Evolutionary conservation across 164 flowering plant species (phyloP).

Genomic region (Magnolia changhungtana): DNA sequence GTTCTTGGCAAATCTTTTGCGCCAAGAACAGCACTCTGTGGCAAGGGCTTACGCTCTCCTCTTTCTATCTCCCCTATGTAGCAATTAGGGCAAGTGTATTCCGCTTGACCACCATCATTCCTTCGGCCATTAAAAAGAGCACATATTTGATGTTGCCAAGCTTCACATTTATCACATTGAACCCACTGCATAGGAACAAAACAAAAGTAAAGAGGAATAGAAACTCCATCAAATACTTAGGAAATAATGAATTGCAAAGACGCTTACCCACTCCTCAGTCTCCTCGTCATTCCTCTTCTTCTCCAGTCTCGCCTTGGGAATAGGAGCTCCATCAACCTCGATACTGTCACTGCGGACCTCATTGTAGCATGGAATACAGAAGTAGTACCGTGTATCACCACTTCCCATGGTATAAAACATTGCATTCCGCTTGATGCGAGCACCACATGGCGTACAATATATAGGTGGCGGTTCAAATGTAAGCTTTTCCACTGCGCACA

Average conservation of each 20-base stretch:
- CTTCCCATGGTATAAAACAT: slow-evolving; percentile 77
- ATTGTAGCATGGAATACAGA: slow-evolving; percentile 93
- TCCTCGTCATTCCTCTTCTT: slow-evolving; percentile 97
- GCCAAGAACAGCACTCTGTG: slow-evolving; percentile 98
- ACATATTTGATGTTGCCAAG: slow-evolving; percentile 99
- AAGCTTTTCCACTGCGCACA: slow-evolving; percentile 97
- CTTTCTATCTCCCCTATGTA: slow-evolving; percentile 75
- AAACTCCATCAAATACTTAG: not conserved
- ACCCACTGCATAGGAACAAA: slow-evolving; percentile 74
- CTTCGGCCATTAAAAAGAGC: slow-evolving; percentile 94
- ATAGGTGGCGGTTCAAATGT: slow-evolving; percentile 98
- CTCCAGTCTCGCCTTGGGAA: slow-evolving; percentile 69
- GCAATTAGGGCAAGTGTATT: slow-evolving; percentile 96
- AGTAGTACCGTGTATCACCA: slow-evolving; percentile 91
- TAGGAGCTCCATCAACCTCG: slow-evolving; percentile 62
- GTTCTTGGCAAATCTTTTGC: slow-evolving; percentile 98
- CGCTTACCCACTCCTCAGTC: slow-evolving; percentile 93
- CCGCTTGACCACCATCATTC: slow-evolving; percentile 98
- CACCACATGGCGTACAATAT: slow-evolving; percentile 88
- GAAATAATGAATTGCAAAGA: not conserved
- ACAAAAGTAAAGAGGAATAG: not conserved
- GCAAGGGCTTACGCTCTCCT: slow-evolving; percentile 88
- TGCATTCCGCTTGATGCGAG: slow-evolving; percentile 89
- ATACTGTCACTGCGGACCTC: slow-evolving; percentile 84
- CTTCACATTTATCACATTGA: slow-evolving; percentile 98